phyloP scores from a whole-genome alignment of 2,329 filamentous ascomycete genomes.

The Sclerotinia borealis region DNA sequence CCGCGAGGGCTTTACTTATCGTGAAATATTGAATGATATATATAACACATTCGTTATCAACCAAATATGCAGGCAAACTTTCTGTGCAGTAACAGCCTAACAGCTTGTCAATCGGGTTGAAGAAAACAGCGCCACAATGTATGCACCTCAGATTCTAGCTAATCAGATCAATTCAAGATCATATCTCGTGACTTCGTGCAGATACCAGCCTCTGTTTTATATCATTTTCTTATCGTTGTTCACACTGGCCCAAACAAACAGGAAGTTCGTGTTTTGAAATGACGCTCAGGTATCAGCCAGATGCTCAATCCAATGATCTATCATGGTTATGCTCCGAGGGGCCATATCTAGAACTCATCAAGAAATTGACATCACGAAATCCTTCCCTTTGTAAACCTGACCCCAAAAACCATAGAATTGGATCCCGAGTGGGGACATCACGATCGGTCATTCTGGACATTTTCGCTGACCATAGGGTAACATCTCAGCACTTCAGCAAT shows the following conservation, averaged over 20 bases:
- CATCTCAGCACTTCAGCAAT: background rate
- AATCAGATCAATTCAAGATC: background rate
- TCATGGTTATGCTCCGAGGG: conserved; percentile 12
- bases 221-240: background rate
- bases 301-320: background rate
- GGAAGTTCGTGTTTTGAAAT: background rate
- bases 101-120: background rate
- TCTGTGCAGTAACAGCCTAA: background rate
- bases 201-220: background rate
- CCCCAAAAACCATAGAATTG: conserved; percentile 6
- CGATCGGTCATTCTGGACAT: conserved; percentile 1
- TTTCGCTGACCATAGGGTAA: background rate
- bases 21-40: background rate
- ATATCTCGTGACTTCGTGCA: background rate
- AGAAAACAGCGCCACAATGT: background rate
- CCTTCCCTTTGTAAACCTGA: conserved; percentile 4
- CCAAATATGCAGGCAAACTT: background rate
- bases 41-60: background rate
- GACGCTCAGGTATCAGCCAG: background rate
- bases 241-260: background rate
- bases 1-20: background rate
- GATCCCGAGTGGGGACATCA: conserved; percentile 9
- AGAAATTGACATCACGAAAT: background rate
- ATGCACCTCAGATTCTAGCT: background rate
- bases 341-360: conserved; percentile 8